These are phyloP conservation scores for Fonsecaea nubica DNA, from an alignment of 2,329 filamentous ascomycete species.

Conservation along the genomic window DNA sequence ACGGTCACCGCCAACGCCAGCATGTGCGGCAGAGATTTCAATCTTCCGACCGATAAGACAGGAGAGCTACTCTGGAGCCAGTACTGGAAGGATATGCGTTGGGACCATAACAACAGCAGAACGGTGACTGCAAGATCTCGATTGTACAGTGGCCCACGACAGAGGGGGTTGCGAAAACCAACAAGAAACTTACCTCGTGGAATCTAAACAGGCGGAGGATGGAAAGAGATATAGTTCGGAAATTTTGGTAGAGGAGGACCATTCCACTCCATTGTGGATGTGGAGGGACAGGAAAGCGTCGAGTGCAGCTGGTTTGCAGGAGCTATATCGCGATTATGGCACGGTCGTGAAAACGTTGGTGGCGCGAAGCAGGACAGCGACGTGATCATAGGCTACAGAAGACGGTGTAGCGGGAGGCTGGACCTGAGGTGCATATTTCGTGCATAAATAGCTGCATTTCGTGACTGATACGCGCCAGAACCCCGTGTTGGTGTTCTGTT, in stretches of 20 bases:
- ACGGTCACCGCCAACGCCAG: not conserved
- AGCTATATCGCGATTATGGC: conserved; percentile 39
- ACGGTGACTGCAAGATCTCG: conserved; percentile 4
- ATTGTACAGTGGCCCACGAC: conserved; percentile 8
- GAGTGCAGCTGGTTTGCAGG: conserved; percentile 31
- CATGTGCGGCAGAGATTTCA: not conserved
- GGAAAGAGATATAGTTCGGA: conserved; percentile 21
- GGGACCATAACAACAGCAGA: conserved; percentile 1
- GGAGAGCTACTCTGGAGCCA: conserved; percentile 35
- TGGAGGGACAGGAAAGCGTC: conserved; percentile 20
- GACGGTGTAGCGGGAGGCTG: conserved; percentile 22
- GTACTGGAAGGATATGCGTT: not conserved
- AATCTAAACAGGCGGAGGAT: conserved; percentile 15
- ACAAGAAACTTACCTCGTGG: conserved; percentile 24
- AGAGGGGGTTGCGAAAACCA: conserved; percentile 13
- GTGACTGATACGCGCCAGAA: conserved; percentile 31
- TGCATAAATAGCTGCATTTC: conserved; percentile 27
- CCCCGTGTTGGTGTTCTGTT: conserved; percentile 13
- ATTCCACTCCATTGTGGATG: conserved; percentile 10
- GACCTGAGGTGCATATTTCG: conserved; percentile 28
- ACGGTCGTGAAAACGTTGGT: conserved; percentile 37
- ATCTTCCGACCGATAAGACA: conserved; percentile 30
- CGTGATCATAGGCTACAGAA: conserved; percentile 29
- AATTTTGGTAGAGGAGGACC: conserved; percentile 21
- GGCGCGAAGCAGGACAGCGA: conserved; percentile 30